These are phyloP conservation scores for Thalia dealbata DNA, from an alignment of 176 grass and related monocot species.

Conservation along the genomic window DNA sequence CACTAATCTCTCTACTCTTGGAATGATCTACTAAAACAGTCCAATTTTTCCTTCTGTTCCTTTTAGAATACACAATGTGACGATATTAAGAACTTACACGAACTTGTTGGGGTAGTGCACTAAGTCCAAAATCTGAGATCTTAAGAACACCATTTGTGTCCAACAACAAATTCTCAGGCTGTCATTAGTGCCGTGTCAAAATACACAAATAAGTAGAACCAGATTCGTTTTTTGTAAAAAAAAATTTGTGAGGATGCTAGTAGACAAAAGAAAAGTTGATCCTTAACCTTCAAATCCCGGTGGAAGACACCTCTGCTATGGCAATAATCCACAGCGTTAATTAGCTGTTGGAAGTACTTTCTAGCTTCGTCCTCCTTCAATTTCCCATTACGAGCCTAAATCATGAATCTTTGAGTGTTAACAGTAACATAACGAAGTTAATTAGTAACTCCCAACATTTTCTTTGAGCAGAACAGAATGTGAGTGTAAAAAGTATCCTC, in stretches of 20 bases:
- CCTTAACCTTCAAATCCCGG: slow-evolving; percentile 73
- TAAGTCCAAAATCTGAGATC: slow-evolving; percentile 91
- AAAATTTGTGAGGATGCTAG: not conserved
- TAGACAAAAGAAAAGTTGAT: not conserved
- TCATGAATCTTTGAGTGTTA: not conserved
- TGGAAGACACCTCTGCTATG: slow-evolving; percentile 96
- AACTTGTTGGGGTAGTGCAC: slow-evolving; percentile 84
- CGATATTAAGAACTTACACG: slow-evolving; percentile 35
- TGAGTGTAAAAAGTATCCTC: not conserved
- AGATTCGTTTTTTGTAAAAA: not conserved
- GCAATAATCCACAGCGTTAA: slow-evolving; percentile 95
- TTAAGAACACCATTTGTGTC: slow-evolving; percentile 72
- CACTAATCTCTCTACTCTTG: not conserved
- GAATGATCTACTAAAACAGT: not conserved
- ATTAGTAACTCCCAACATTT: not conserved
- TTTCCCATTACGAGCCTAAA: slow-evolving; percentile 62
- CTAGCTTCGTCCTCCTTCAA: slow-evolving; percentile 90
- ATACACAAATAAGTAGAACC: not conserved
- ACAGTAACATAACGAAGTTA: not conserved
- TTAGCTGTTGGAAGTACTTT: slow-evolving; percentile 94
- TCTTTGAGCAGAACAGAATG: not conserved
- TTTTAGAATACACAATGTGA: not conserved
- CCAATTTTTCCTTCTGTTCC: not conserved
- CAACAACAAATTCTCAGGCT: slow-evolving; percentile 95
- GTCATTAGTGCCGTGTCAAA: slow-evolving; percentile 14